A percentile compares a stretch with the other conserved stretches of the same genome.
Evolutionary conservation across 2,329 filamentous ascomycete genomes (phyloP).

Genomic region (Colletotrichum sp.): DNA sequence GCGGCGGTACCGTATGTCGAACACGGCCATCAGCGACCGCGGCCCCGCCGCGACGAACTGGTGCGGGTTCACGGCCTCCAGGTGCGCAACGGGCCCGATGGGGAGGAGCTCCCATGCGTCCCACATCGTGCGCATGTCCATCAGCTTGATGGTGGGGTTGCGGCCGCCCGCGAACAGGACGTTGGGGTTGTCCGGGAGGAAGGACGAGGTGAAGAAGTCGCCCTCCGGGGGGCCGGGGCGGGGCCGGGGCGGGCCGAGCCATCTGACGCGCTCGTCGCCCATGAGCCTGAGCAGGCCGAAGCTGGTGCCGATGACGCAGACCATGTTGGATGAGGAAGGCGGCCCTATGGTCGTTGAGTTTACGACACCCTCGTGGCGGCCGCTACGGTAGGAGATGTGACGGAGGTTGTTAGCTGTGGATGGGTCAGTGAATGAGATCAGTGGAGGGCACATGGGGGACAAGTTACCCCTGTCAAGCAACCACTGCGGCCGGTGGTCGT

Average conservation of each 20-base stretch:
- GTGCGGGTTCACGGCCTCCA: conserved; percentile 53
- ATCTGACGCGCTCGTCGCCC: conserved; percentile 33
- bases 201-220: conserved; percentile 56
- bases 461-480: conserved; percentile 31
- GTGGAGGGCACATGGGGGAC: background rate
- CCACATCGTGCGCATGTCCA: conserved; percentile 47
- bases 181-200: conserved; percentile 45
- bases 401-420: conserved; percentile 35
- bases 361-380: conserved; percentile 35
- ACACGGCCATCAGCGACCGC: conserved; percentile 54
- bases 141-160: conserved; percentile 47
- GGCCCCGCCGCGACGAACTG: conserved; percentile 60
- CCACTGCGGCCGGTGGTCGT: conserved; percentile 39
- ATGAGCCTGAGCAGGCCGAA: conserved; percentile 48
- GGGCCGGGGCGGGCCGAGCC: conserved; percentile 34
- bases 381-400: conserved; percentile 32
- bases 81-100: conserved; percentile 52
- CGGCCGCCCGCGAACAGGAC: conserved; percentile 58
- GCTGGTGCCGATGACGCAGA: conserved; percentile 55
- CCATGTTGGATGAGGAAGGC: conserved; percentile 34
- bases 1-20: conserved; percentile 56
- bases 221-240: conserved; percentile 18
- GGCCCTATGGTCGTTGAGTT: conserved; percentile 49
- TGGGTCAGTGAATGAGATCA: background rate
- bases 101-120: conserved; percentile 35